A percentile compares a stretch with the other conserved stretches of the same genome.
Evolutionary conservation across 345 rosid genomes (phyloP).

Genomic region (Boechera retrofracta): DNA sequence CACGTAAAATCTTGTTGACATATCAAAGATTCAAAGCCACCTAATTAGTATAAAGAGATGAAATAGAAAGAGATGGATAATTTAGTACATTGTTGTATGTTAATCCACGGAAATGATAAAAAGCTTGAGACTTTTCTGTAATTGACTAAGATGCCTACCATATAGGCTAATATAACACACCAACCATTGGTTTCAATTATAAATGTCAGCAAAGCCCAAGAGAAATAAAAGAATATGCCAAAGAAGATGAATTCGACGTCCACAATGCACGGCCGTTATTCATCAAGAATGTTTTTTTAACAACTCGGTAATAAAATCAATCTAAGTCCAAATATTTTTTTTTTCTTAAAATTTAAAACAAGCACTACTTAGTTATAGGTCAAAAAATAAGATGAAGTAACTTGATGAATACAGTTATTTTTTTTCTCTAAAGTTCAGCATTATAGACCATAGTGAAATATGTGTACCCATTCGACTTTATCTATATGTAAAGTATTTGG

Average conservation of each 20-base stretch:
- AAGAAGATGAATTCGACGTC: slow-evolving; percentile 32
- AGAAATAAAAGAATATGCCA: slow-evolving; percentile 20
- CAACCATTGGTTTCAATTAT: not conserved
- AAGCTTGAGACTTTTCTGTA: not conserved
- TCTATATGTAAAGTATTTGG: not conserved
- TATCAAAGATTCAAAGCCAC: not conserved
- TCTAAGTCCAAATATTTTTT: not conserved
- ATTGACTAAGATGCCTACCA: not conserved
- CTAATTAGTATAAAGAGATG: not conserved
- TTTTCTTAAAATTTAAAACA: not conserved
- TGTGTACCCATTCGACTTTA: not conserved
- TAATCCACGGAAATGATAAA: not conserved
- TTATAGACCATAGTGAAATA: not conserved
- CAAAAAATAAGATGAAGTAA: not conserved
- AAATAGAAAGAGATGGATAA: not conserved
- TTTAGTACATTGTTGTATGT: not conserved
- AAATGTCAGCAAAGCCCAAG: not conserved
- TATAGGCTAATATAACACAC: not conserved
- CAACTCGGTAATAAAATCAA: not conserved
- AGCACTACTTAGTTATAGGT: not conserved
- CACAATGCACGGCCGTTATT: slow-evolving; percentile 35
- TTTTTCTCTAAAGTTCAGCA: not conserved
- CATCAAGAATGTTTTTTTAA: not conserved
- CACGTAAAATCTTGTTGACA: not conserved
- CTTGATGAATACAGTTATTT: no score